A percentile compares a stretch with the other conserved stretches of the same genome.
Conservation (phyloP, 257 asterid species). For the Solanum pennellii region DNA sequence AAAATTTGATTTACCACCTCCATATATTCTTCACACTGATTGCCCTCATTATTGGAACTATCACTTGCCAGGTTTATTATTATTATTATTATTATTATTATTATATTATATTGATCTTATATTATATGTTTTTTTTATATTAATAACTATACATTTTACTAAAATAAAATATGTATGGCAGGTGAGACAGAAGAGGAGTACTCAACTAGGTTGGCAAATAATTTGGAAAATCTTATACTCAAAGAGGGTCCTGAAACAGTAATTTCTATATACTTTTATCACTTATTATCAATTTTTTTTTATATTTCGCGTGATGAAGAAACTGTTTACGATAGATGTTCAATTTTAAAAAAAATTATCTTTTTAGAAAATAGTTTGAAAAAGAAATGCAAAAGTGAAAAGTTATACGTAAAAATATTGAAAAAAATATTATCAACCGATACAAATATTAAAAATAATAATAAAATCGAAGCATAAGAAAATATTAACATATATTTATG, state of each 20-base stretch:
- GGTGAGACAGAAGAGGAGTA: background rate
- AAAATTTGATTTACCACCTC: background rate
- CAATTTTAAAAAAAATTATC: accelerated
- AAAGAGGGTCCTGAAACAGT: background rate
- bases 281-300: background rate
- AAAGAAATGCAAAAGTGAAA: too few relatives aligned
- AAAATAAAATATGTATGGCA: background rate
- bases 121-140: too few relatives aligned
- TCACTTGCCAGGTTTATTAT: background rate
- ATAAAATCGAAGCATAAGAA: background rate
- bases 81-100: too few relatives aligned
- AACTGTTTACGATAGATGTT: too few relatives aligned
- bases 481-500: background rate
- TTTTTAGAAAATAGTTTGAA: too few relatives aligned
- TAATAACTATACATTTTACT: too few relatives aligned
- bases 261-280: background rate
- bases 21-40: background rate
- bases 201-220: background rate
- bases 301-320: accelerated
- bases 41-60: background rate
- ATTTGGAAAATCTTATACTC: background rate
- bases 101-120: too few relatives aligned
- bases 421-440: too few relatives aligned
- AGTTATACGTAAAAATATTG: too few relatives aligned
- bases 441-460: background rate